These are phyloP conservation scores for Raphidocelis subcapitata DNA, from an alignment of 139 green algal species.

Conservation along the genomic window DNA sequence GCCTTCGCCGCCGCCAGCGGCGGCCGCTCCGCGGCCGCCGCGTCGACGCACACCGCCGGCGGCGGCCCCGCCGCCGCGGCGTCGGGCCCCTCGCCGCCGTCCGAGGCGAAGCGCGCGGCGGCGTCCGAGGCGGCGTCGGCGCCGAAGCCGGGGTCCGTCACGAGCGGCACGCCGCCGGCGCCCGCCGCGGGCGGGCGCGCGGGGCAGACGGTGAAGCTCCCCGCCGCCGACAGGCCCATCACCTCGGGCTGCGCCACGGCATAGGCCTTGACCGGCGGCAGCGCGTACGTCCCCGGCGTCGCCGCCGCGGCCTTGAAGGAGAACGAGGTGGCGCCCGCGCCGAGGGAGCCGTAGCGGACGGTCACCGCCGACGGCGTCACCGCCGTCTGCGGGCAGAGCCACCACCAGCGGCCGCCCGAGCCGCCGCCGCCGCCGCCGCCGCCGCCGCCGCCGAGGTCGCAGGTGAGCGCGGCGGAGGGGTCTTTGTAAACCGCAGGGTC, in stretches of 20 bases:
- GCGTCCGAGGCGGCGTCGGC: no score
- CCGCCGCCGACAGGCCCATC: slow-evolving; percentile 35
- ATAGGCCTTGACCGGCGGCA: slow-evolving; percentile 56
- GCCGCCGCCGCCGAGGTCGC: neutral
- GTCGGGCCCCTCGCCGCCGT: no score
- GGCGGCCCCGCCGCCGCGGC: no score
- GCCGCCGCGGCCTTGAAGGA: slow-evolving; percentile 54
- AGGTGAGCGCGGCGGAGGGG: neutral
- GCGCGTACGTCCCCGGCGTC: slow-evolving; percentile 45
- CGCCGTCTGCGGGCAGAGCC: slow-evolving; percentile 31
- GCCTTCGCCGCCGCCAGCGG: slow-evolving; percentile 19
- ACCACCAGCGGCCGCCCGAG: no score
- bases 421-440: neutral
- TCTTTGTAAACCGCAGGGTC: slow-evolving; percentile 47
- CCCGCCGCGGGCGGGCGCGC: slow-evolving; percentile 1
- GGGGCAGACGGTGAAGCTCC: slow-evolving; percentile 34
- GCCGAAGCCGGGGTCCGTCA: no score
- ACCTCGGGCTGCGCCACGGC: slow-evolving; percentile 62
- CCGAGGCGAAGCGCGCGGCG: no score
- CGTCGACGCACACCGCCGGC: slow-evolving; percentile 1
- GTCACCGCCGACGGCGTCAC: slow-evolving; percentile 35
- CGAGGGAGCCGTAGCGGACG: slow-evolving; percentile 38
- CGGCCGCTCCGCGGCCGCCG: neutral
- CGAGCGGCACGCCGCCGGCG: no score
- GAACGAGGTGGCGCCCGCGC: slow-evolving; percentile 43